Base-by-base conservation (phyloP, 495 filamentous ascomycete genomes). In the Parachaetomium inaequale region DNA sequence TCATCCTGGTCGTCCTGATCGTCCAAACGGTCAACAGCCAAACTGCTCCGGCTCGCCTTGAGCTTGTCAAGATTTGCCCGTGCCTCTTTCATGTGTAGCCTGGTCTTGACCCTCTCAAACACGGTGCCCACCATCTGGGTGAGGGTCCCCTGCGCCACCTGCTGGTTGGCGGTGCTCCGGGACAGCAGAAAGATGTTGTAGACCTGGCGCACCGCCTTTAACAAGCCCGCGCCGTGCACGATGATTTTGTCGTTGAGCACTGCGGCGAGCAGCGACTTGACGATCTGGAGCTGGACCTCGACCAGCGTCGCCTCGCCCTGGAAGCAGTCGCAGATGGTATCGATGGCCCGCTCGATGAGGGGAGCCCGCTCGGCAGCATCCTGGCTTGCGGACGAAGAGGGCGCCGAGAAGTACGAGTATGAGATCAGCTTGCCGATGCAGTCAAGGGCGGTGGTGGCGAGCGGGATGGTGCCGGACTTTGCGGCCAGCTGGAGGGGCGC, bases 41-140 rank as follows among this genome's bases (percentile, higher is more conserved):
- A 64, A 43, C 78, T 82, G 68, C 69, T 83, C 61, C 72, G 73
- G 63, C 74, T 78, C 47, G 67, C 69, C 66, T 78, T 77, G 49
- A 82, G 64, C 58, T 80, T 84, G 26, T 75, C 78, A 14, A 84
- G 67, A 63, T 79, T 85, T 40, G 71, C 66, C 45, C 80, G 76
- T 25, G 90, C 81, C 69, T 96, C 93, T 73, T 96, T 97, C 78
- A 91, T 85, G 59, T 91, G 85, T 57, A 97, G 75, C 36, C 95
- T 81, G n/a, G 83, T 84, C 69, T 92, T 93, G 50, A 98, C 93
- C 51, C 95, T 78, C 73, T 99, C 95, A 65, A 98, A 98, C 3
- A 99, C 94, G 17, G 94, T 98, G 56, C 92, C 91, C 7, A 98
- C 90, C 95, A 99, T 99, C 74, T 99, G 95, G 0, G 94, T 96